phyloP scores from a whole-genome alignment of 208 protist genomes.

The Trypanosoma mega region DNA sequence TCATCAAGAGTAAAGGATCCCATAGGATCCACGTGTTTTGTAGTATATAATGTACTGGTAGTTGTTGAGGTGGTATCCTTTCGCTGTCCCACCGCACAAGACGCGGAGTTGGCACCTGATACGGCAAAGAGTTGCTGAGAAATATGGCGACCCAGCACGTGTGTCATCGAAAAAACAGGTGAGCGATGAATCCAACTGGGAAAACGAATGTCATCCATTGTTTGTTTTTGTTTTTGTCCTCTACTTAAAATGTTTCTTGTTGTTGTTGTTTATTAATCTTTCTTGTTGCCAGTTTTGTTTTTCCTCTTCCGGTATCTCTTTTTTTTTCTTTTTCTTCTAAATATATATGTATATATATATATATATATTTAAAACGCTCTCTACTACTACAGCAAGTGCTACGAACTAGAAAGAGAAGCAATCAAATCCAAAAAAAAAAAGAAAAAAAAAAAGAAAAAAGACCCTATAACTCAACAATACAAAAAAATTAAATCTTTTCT shows the following conservation, averaged over 20 bases:
- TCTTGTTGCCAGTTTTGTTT: neutral
- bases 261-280: neutral
- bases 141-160: conserved; percentile 34
- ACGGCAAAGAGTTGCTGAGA: conserved; percentile 1
- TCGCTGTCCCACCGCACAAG: too few species aligned
- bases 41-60: neutral
- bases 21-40: conserved; percentile 10
- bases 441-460: too few species aligned
- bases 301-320: neutral
- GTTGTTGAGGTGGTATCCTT: too few species aligned
- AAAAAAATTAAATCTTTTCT: too few species aligned
- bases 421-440: too few species aligned
- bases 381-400: too few species aligned
- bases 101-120: too few species aligned
- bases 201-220: conserved; percentile 80
- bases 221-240: conserved; percentile 22
- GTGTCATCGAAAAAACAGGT: conserved; percentile 57
- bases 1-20: neutral
- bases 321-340: conserved; percentile 6
- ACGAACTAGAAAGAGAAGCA: too few species aligned
- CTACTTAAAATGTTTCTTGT: conserved; percentile 6
- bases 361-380: too few species aligned
- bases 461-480: too few species aligned
- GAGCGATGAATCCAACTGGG: conserved; percentile 62
- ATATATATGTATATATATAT: too few species aligned